Percentiles rank a stretch among this genome's conserved stretches.
These are phyloP conservation scores for Exophiala spinifera DNA, from an alignment of 2,329 filamentous ascomycete species.

Conservation along the genomic window DNA sequence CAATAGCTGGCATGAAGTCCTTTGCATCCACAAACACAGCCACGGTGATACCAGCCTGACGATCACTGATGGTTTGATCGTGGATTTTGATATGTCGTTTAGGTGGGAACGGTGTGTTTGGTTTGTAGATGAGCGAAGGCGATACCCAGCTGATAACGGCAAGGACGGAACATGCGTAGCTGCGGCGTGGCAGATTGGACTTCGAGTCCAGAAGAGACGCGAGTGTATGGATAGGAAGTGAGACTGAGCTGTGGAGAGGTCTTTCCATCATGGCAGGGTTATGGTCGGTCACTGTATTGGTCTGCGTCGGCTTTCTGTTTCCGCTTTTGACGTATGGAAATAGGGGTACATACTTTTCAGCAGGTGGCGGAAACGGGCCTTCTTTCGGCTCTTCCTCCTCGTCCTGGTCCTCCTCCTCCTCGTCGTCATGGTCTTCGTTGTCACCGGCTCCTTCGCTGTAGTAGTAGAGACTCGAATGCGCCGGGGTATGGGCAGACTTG, in stretches of 20 bases:
- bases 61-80: slow-evolving; percentile 28
- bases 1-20: slow-evolving; percentile 29
- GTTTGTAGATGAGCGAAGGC: slow-evolving; percentile 26
- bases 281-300: not conserved
- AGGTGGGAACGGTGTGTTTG: slow-evolving; percentile 27
- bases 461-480: not conserved
- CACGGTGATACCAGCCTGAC: slow-evolving; percentile 27
- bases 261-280: not conserved
- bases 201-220: slow-evolving; percentile 23
- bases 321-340: no score
- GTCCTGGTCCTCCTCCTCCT: no score
- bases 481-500: not conserved
- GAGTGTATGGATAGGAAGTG: slow-evolving; percentile 23
- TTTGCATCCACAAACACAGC: slow-evolving; percentile 33
- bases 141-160: slow-evolving; percentile 32
- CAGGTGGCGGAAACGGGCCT: no score
- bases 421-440: no score
- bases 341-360: no score
- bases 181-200: slow-evolving; percentile 23
- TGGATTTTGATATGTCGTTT: slow-evolving; percentile 34
- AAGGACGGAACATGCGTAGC: slow-evolving; percentile 31
- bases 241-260: not conserved
- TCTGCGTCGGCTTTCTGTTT: no score
- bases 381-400: no score
- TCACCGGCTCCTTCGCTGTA: not conserved